Conservation (phyloP, 805 yeast species). For the Kuraishia floccosa region DNA sequence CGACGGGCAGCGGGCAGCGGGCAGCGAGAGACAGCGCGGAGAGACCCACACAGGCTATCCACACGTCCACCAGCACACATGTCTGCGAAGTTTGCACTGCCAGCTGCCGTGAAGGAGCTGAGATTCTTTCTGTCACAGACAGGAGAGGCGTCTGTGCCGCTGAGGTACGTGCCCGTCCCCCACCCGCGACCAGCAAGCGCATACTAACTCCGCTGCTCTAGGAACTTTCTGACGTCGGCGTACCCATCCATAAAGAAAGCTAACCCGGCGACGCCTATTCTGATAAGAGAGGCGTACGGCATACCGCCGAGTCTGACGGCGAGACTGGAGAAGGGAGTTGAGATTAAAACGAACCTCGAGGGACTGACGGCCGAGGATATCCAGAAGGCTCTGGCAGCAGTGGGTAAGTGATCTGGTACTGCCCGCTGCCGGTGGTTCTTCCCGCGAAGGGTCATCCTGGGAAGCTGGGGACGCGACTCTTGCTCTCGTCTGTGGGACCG, state of each 20-base stretch:
- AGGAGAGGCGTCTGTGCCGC: slow-evolving; percentile 58
- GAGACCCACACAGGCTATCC: too few relatives aligned
- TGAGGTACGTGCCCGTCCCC: slow-evolving; percentile 31
- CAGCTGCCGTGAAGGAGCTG: slow-evolving; percentile 61
- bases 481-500: too few relatives aligned
- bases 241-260: slow-evolving; percentile 56
- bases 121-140: slow-evolving; percentile 75
- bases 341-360: slow-evolving; percentile 34
- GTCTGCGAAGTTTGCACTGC: slow-evolving; percentile 16
- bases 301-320: slow-evolving; percentile 67
- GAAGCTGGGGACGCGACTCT: too few relatives aligned
- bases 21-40: too few relatives aligned
- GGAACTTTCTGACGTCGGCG: slow-evolving; percentile 49
- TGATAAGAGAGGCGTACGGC: slow-evolving; percentile 69
- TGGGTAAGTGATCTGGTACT: not conserved
- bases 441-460: not conserved
- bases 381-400: slow-evolving; percentile 15
- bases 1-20: too few relatives aligned
- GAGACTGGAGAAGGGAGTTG: slow-evolving; percentile 50
- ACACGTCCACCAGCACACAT: too few relatives aligned
- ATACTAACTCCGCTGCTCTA: slow-evolving; percentile 7
- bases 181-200: not conserved
- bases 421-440: too few relatives aligned
- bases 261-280: slow-evolving; percentile 59
- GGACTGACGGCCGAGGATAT: slow-evolving; percentile 36